Evolutionary conservation across 202 grass and related monocot species (phyloP), one percentile per base, ranked within the genome.

Genomic region (Dendrocalamus latiflorus): DNA sequence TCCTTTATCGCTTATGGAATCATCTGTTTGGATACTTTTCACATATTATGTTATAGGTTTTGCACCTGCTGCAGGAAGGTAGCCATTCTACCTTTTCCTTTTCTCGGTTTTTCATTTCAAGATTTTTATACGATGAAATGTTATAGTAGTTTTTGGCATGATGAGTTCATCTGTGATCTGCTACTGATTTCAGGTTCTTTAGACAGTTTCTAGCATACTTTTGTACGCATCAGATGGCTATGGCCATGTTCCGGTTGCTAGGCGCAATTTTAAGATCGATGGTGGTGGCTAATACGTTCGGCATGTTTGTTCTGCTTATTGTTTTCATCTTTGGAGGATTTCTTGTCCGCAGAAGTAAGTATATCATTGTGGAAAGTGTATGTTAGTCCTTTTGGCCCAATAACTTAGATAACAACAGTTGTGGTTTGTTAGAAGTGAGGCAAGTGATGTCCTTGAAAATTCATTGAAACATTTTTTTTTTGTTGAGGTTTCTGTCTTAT

Each of bases 321-420:
- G 1, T 94, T 73, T 94, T 91, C 50, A 38, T 89, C 22, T 89
- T 94, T 17, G 84, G 92, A 66, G 92, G 92, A 54, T 77, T 94
- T 56, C 66, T 94, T 37, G 72, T 91, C 49, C 54, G 38, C 64
- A 94, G 69, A 89, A 78, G 92, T 94, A 70, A 86, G 69, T 49
- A 34, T 45, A 6, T 36, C 34, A 36, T 36, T 36, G 5, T 36
- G 34, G 5, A 36, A 36, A 36, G 34, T 80, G 13, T 70, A 74
- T 70, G 43, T 58, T 80, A 57, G 16, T 50, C 20, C 22, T 56
- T 13, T 78, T 43, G 10, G 42, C 22, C 33, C 21, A 78, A 54
- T 9, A 34, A 70, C 9, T 57, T 38, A 49, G 4, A 70, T 59
- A 26, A 47, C 38, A 8, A 21, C 36, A 85, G 24, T 50, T 43